Evolutionary conservation across 2,329 filamentous ascomycete species (phyloP), one percentile per base, ranked within the genome.

Genomic region (Aspergillus fijiensis): DNA sequence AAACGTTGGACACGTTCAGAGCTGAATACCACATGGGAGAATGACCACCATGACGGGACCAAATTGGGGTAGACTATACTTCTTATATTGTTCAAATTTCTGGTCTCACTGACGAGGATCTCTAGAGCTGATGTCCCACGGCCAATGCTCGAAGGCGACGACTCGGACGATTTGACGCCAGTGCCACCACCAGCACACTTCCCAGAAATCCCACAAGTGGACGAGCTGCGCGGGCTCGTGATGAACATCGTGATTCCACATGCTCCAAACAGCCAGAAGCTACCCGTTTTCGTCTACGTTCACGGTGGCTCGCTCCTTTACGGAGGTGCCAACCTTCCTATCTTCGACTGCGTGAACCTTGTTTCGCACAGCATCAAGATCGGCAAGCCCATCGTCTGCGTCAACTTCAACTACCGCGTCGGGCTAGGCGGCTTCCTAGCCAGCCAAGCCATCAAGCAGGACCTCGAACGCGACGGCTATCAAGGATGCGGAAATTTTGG

Each of bases 401-500:
- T 71, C 3, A 70, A 67, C 52, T 70, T 71, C 60, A 71, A 69
- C 39, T 70, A 71, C 48, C 67, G 69, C 31, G 63, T 71, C 19
- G 69, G 69, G 7, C 57, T 71, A 2, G 67, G 67, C 25, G 69
- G 69, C 1, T 70, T 71, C 19, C 61, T 71, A 1, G 68, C 65
- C 3, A 64, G 64, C 27, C 25, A 61, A 1, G 55, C 51, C 1
- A 63, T 69, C 31, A 55, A 60, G 3, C 19, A 39, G 2, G 67
- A 68, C n/a, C 59, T 71, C 19, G 42, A 63, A 12, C 42, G 47
- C 0, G 68, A 70, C 21, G 67, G 69, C 12, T 54, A 60, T 47
- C 42, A 59, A 11, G 69, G 69, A 0, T 65, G 65, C 47, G 69
- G 69, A 0, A 82, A 82, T 61, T 77, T 77, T 58, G 76, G 75